Evolutionary conservation across 23 red algal species (phyloP).

Genomic region (Cyanidiococcus yangmingshanensis): DNA sequence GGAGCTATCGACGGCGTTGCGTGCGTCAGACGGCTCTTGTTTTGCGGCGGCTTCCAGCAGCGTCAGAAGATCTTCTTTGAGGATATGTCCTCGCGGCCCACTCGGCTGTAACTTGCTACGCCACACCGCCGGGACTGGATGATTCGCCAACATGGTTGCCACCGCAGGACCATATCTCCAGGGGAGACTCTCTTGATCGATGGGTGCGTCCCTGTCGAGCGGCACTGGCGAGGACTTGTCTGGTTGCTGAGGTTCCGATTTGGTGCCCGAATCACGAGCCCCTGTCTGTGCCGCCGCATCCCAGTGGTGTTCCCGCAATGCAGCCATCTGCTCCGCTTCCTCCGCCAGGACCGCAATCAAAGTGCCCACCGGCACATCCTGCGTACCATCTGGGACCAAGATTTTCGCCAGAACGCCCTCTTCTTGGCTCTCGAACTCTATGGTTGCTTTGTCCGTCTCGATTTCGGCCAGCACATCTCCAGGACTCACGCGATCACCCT

Average conservation of each 20-base stretch:
- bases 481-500: slow-evolving; percentile 67
- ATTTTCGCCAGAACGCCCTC: slow-evolving; percentile 24
- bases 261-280: neutral
- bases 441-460: slow-evolving; percentile 89
- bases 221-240: neutral
- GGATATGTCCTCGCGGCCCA: slow-evolving; percentile 21
- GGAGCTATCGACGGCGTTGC: neutral
- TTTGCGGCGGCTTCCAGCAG: neutral
- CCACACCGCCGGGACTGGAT: neutral
- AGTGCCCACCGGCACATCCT: slow-evolving; percentile 65
- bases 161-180: slow-evolving; percentile 1
- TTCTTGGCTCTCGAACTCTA: slow-evolving; percentile 31
- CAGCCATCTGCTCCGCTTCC: slow-evolving; percentile 56
- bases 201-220: neutral
- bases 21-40: neutral
- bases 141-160: slow-evolving; percentile 12
- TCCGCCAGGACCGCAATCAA: slow-evolving; percentile 72
- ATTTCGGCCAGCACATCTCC: slow-evolving; percentile 87
- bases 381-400: slow-evolving; percentile 50
- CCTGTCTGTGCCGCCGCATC: slow-evolving; percentile 16
- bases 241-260: neutral
- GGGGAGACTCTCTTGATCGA: neutral
- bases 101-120: neutral
- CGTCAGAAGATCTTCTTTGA: slow-evolving; percentile 20
- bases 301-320: slow-evolving; percentile 58